Evolutionary conservation across 257 asterid species (phyloP).

Genomic region (Solanum chiquidenum): DNA sequence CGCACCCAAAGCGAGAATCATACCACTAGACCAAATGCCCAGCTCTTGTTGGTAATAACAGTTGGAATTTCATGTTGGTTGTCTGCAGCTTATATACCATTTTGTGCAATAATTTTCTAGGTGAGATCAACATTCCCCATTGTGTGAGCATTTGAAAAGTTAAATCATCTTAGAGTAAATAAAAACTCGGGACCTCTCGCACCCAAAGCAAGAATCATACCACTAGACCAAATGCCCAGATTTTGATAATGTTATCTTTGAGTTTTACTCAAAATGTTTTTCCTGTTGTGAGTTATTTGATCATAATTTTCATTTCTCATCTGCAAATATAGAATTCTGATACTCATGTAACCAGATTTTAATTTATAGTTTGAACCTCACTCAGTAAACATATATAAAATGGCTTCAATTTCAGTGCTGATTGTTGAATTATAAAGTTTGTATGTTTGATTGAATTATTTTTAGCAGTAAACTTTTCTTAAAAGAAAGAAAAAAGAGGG

Average conservation of each 20-base stretch:
- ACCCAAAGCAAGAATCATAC: constrained; percentile 82
- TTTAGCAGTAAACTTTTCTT: not conserved
- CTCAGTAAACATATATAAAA: not conserved
- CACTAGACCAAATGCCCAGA: constrained; percentile 79
- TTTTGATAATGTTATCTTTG: not conserved
- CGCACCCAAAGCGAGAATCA: constrained; percentile 68
- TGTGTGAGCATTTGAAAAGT: no score
- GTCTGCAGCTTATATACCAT: no score
- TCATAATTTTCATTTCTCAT: not conserved
- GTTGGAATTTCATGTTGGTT: no score
- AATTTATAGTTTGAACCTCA: not conserved
- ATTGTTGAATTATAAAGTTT: not conserved
- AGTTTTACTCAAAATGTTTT: not conserved
- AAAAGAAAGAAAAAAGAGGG: no score
- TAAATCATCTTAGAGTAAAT: no score
- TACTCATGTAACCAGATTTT: not conserved
- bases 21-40: no score
- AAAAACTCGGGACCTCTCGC: constrained; percentile 65
- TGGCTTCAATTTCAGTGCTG: not conserved
- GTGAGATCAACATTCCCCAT: no score
- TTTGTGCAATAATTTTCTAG: no score
- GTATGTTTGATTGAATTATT: no score
- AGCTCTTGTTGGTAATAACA: no score
- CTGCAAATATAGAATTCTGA: not conserved
- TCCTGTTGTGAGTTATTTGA: not conserved